Base-by-base conservation (phyloP, 1,139 yeast genomes). In the Geotrichum carabidarum region DNA sequence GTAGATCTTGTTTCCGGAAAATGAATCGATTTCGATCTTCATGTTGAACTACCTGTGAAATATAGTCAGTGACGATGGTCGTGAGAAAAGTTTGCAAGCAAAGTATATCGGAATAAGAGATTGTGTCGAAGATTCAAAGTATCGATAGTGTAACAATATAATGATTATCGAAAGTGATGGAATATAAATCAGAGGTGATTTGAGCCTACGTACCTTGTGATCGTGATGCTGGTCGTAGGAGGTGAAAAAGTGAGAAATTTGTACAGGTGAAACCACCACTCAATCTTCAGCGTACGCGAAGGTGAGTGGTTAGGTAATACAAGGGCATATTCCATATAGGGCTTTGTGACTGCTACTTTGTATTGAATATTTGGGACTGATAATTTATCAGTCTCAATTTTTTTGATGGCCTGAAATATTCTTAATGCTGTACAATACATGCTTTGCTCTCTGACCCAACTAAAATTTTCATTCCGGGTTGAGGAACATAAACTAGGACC, bases 11-110 rank as follows among this genome's bases (percentile, higher is more conserved):
- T 91, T 80, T 80, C 99, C 99, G 74, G 99, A 91, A 84, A 93
- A 93, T 77, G 98, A 87, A 80, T 93, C 98, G 82, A 91, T 82
- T 87, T 93, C 99, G 81, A 94, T 89, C 96, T 93, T 93, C 99
- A 93, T 94, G 79, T 67, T 56, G 60, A 51, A 52, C 55, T 53
- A 48, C 55, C 54, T 51, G 35, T n/a, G 35, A 22, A 15, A 32
- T 9, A 18, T 17, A 18, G 49, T 45, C 41, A 45, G 49, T 35
- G 17, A 35, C n/a, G 38, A 12, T 35, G 38, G 14, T 12, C 14
- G n/a, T 3, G 38, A 22, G 27, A 22, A 22, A 22, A 22, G 27
- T 22, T 22, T 22, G 27, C 27, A 22, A 22, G 27, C 4, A 22
- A 22, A 22, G 27, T 22, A 22, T 22, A 22, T 22, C 27, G 27